These are phyloP conservation scores for Melampsora americana DNA, from an alignment of 1,284 basidiomycete species.

Conservation along the genomic window DNA sequence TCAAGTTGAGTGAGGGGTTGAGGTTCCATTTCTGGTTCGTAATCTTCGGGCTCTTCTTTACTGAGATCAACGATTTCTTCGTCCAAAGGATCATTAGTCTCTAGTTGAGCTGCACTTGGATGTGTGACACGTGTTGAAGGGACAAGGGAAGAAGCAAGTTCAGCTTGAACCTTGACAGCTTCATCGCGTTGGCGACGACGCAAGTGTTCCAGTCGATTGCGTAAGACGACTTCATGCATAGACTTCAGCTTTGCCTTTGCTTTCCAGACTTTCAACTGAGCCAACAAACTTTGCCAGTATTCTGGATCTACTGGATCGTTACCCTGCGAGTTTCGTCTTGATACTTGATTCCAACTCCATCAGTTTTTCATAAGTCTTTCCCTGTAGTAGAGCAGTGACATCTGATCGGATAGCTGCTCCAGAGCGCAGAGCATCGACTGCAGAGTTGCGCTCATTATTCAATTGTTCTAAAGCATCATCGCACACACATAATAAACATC, in stretches of 20 bases:
- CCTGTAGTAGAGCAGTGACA: conserved; percentile 68
- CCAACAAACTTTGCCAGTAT: conserved; percentile 92
- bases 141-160: conserved; percentile 75
- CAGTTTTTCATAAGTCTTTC: conserved; percentile 80
- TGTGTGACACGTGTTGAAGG: conserved; percentile 58
- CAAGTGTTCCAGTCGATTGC: conserved; percentile 90
- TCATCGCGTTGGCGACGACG: conserved; percentile 92
- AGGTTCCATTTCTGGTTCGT: conserved; percentile 39
- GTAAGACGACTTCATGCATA: conserved; percentile 90
- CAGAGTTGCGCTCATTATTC: conserved; percentile 60
- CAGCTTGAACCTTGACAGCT: conserved; percentile 83
- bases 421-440: conserved; percentile 57
- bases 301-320: conserved; percentile 94
- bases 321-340: conserved; percentile 77
- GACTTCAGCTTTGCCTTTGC: conserved; percentile 91
- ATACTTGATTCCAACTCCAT: conserved; percentile 77
- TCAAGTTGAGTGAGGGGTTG: conserved; percentile 27
- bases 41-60: conserved; percentile 42
- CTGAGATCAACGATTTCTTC: conserved; percentile 11
- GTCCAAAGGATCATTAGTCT: conserved; percentile 55
- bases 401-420: conserved; percentile 76
- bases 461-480: conserved; percentile 83
- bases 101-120: conserved; percentile 52
- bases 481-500: conserved; percentile 96
- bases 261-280: conserved; percentile 94